Evolutionary conservation across 2,329 filamentous ascomycete genomes (phyloP).

Genomic region (Fusarium virguliforme): DNA sequence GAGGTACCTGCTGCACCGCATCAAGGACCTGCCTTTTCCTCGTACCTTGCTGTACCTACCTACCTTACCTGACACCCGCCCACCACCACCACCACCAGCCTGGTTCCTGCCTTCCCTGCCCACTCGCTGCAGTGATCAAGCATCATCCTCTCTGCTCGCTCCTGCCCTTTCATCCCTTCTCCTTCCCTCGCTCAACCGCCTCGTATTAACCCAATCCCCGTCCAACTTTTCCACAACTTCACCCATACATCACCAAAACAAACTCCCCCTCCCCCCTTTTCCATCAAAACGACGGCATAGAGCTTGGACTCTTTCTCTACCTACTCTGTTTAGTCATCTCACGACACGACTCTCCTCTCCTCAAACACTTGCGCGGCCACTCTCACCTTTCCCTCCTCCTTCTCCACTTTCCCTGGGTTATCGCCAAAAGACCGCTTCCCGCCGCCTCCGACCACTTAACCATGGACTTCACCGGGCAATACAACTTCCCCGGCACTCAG

Average conservation of each 20-base stretch:
- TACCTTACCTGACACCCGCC: conserved; percentile 8
- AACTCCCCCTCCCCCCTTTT: neutral
- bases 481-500: conserved; percentile 65
- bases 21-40: conserved; percentile 12
- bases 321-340: conserved; percentile 17
- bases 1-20: neutral
- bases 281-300: conserved; percentile 15
- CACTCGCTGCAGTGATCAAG: conserved; percentile 8
- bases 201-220: conserved; percentile 30
- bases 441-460: conserved; percentile 23
- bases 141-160: conserved; percentile 8
- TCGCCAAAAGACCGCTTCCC: conserved; percentile 18
- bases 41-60: conserved; percentile 20
- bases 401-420: conserved; percentile 22
- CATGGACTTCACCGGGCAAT: conserved; percentile 69
- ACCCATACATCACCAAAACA: conserved; percentile 15
- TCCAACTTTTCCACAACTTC: conserved; percentile 29
- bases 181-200: conserved; percentile 23
- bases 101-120: conserved; percentile 28
- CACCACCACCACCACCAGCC: neutral
- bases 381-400: conserved; percentile 26
- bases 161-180: conserved; percentile 21
- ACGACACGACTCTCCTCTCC: neutral
- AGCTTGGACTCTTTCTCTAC: conserved; percentile 15
- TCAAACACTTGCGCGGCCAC: conserved; percentile 10